Evolutionary conservation across 1,139 yeast genomes (phyloP).

Genomic region (Meyerozyma carpophila): DNA sequence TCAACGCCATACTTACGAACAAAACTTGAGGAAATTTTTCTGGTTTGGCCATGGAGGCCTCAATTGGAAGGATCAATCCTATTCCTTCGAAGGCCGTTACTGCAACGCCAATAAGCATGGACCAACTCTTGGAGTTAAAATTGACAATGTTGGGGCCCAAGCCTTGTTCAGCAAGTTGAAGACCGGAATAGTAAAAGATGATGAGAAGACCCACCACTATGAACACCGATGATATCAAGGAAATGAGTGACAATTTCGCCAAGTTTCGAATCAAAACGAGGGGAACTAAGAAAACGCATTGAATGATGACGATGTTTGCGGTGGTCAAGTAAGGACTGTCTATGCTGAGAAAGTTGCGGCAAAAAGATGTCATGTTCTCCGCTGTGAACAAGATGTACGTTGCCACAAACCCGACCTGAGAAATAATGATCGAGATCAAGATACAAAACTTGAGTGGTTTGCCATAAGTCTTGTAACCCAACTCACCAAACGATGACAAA

Average conservation of each 20-base stretch:
- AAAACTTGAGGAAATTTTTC: conserved; percentile 65
- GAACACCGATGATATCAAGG: conserved; percentile 61
- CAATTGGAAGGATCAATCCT: conserved; percentile 72
- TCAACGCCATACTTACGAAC: conserved; percentile 50
- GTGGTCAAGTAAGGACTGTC: conserved; percentile 33
- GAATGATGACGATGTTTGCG: conserved; percentile 43
- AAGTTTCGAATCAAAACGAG: conserved; percentile 67
- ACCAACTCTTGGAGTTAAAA: conserved; percentile 61
- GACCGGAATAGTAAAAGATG: conserved; percentile 52
- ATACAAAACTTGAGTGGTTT: conserved; percentile 53
- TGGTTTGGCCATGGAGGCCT: conserved; percentile 70
- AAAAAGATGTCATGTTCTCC: conserved; percentile 54
- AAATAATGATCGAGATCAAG: conserved; percentile 54
- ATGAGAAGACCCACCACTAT: conserved; percentile 61
- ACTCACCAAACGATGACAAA: conserved; percentile 71
- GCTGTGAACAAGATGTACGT: conserved; percentile 73
- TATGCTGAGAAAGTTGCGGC: conserved; percentile 45
- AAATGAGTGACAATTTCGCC: conserved; percentile 62
- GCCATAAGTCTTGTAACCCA: conserved; percentile 62
- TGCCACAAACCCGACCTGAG: conserved; percentile 75
- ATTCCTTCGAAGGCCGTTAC: conserved; percentile 81
- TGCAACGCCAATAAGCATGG: conserved; percentile 74
- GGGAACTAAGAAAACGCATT: conserved; percentile 58
- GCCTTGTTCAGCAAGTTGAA: conserved; percentile 43
- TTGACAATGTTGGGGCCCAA: conserved; percentile 41